These are phyloP conservation scores for Eutrema japonicum DNA, from an alignment of 345 rosid species.

Conservation along the genomic window DNA sequence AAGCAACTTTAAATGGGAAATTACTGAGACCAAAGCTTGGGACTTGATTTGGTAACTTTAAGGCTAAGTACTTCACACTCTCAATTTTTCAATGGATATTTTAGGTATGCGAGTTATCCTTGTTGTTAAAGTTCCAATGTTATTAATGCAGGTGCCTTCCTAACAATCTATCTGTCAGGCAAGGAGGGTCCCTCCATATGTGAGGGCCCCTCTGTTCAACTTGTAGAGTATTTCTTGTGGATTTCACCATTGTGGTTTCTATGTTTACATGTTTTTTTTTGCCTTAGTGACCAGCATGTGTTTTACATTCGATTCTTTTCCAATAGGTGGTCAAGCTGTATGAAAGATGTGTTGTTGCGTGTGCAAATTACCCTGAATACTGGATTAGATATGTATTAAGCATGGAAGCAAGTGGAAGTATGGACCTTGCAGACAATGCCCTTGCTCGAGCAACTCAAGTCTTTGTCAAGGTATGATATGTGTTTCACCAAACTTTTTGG, in stretches of 20 bases:
- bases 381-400: conserved; percentile 88
- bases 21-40: conserved; percentile 95
- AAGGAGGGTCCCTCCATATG: conserved; percentile 94
- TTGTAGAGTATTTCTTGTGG: conserved; percentile 87
- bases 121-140: conserved; percentile 80
- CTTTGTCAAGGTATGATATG: conserved; percentile 82
- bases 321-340: conserved; percentile 85
- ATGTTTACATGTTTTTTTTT: conserved; percentile 37
- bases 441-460: conserved; percentile 92
- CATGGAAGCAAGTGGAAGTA: conserved; percentile 78
- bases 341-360: conserved; percentile 95
- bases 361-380: conserved; percentile 93
- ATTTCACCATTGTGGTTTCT: conserved; percentile 73
- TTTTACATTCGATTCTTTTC: conserved; percentile 36
- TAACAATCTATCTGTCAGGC: conserved; percentile 93
- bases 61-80: conserved; percentile 96
- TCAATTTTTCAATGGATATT: conserved; percentile 75
- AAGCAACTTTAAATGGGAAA: conserved; percentile 91
- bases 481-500: conserved; percentile 6
- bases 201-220: conserved; percentile 89
- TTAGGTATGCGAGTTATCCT: conserved; percentile 68
- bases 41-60: conserved; percentile 87
- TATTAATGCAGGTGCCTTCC: conserved; percentile 99
- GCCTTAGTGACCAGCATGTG: conserved; percentile 2
- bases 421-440: conserved; percentile 89